Percentiles rank a stretch among this genome's conserved stretches.
Conservation (phyloP, 768 basidiomycete genomes). For the Dioszegia aurantiaca region DNA sequence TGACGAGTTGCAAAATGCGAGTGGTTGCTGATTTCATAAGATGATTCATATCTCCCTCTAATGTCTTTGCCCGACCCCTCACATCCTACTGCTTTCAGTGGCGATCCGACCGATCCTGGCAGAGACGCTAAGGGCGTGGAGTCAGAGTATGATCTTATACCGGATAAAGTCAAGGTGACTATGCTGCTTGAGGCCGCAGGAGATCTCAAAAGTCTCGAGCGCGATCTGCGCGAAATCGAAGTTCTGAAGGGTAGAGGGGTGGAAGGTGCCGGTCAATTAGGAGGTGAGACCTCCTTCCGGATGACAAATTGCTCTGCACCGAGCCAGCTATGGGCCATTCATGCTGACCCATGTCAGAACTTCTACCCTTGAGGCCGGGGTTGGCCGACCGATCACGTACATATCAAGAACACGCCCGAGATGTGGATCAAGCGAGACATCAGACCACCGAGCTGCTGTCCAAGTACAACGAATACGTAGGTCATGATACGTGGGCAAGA, state of each 20-base stretch:
- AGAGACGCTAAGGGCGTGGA: background rate
- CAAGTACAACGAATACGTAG: constrained; percentile 38
- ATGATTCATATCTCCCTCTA: constrained; percentile 35
- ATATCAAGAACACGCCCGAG: constrained; percentile 6
- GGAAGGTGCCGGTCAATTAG: constrained; percentile 35
- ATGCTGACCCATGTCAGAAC: constrained; percentile 15
- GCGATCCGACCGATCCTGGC: background rate
- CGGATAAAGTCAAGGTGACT: constrained; percentile 29
- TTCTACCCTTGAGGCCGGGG: constrained; percentile 23
- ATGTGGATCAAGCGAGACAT: constrained; percentile 18
- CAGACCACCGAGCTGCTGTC: constrained; percentile 28
- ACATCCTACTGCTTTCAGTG: background rate
- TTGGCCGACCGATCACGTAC: constrained; percentile 7
- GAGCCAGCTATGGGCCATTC: no score
- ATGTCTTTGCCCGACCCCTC: constrained; percentile 13
- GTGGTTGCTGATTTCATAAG: constrained; percentile 9
- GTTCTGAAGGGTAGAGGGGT: constrained; percentile 25
- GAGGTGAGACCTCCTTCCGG: constrained; percentile 31
- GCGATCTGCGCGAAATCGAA: constrained; percentile 40
- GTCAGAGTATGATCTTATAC: constrained; percentile 28
- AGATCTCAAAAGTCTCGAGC: constrained; percentile 34
- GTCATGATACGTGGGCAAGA: constrained; percentile 9
- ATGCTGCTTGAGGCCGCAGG: constrained; percentile 38
- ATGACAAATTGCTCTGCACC: no score
- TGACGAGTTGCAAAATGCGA: background rate